Percentiles rank a stretch among this genome's conserved stretches.
phyloP scores from a whole-genome alignment of 352 stramenopile species.

The Salisapilia sapeloensis region DNA sequence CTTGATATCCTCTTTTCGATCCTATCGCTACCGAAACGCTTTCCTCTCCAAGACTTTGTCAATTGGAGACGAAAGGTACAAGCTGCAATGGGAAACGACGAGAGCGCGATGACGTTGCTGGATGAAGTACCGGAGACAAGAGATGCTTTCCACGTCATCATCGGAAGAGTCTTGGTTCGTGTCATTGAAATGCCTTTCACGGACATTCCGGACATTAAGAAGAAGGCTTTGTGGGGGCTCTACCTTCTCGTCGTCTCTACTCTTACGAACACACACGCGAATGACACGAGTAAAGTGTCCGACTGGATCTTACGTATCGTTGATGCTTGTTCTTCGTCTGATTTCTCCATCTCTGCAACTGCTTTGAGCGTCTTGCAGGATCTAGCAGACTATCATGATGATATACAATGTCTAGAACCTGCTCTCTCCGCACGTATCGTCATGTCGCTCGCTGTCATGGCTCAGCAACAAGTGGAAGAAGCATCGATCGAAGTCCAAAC shows the following conservation, averaged over 20 bases:
- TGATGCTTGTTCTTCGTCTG: slow-evolving; percentile 52
- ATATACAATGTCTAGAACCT: slow-evolving; percentile 49
- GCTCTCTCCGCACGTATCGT: slow-evolving; percentile 63
- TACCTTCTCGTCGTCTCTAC: slow-evolving; percentile 61
- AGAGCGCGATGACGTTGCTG: slow-evolving; percentile 18
- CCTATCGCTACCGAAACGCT: slow-evolving; percentile 47
- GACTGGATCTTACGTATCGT: slow-evolving; percentile 72
- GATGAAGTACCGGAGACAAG: slow-evolving; percentile 49
- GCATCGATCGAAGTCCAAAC: slow-evolving; percentile 74
- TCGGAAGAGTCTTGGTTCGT: slow-evolving; percentile 53
- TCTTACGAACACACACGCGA: slow-evolving; percentile 25
- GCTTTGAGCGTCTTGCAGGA: slow-evolving; percentile 65
- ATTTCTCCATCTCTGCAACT: slow-evolving; percentile 67
- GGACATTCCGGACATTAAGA: slow-evolving; percentile 65
- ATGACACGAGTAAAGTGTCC: slow-evolving; percentile 28
- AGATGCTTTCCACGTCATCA: slow-evolving; percentile 52
- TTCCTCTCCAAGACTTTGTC: slow-evolving; percentile 58
- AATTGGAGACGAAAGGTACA: slow-evolving; percentile 61
- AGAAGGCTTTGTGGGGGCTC: slow-evolving; percentile 59
- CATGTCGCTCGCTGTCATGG: slow-evolving; percentile 74
- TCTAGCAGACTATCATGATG: slow-evolving; percentile 52
- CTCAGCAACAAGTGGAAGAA: slow-evolving; percentile 77
- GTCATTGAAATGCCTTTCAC: slow-evolving; percentile 58
- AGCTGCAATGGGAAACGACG: slow-evolving; percentile 1
- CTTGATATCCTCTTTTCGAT: slow-evolving; percentile 68